These are phyloP conservation scores for Aspergillus phoenicis DNA, from an alignment of 2,329 filamentous ascomycete genomes.

Conservation along the genomic window DNA sequence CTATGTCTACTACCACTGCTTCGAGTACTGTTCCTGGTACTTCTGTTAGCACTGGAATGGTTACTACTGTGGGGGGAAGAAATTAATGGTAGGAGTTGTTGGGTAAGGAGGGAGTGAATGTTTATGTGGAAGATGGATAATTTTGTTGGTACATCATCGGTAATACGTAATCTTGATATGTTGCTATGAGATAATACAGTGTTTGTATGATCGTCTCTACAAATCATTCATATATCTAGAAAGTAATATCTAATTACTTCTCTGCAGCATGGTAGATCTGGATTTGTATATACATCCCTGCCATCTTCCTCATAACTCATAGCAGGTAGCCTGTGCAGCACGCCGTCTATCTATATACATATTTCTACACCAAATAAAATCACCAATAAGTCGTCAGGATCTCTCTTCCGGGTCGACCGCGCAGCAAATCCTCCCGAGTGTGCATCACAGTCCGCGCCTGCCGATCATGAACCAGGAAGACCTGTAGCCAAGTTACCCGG, in stretches of 20 bases:
- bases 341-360: neutral
- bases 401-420: neutral
- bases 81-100: too few relatives aligned
- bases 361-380: neutral
- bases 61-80: too few relatives aligned
- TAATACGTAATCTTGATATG: too few relatives aligned
- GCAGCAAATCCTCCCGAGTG: constrained; percentile 24
- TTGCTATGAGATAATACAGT: too few relatives aligned
- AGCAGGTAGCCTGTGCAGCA: neutral
- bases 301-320: neutral
- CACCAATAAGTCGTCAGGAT: neutral
- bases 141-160: too few relatives aligned
- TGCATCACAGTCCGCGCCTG: constrained; percentile 3
- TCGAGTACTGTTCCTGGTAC: neutral
- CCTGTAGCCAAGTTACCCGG: neutral
- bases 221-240: too few relatives aligned
- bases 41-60: too few relatives aligned
- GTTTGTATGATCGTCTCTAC: too few relatives aligned
- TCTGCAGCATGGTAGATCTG: too few relatives aligned
- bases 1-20: neutral
- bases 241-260: too few relatives aligned
- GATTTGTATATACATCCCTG: neutral
- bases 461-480: constrained; percentile 1
- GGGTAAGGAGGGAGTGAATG: too few relatives aligned
- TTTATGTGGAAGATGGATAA: too few relatives aligned